Evolutionary conservation across 2,329 filamentous ascomycete genomes (phyloP), one percentile per base, ranked within the genome.

Genomic region (Penicillium sp.): DNA sequence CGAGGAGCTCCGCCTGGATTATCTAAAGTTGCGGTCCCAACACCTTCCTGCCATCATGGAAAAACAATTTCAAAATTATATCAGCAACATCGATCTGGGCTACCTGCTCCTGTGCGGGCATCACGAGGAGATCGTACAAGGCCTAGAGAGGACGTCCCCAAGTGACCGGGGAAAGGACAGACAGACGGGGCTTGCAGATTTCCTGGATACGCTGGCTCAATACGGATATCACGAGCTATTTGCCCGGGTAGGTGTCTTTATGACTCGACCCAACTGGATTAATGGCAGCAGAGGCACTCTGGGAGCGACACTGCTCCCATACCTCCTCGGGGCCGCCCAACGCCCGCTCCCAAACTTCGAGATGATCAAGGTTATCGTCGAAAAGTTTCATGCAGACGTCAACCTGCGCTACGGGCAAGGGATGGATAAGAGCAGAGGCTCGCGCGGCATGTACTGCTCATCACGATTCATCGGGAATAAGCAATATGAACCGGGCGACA

Each of bases 141-240:
- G 58, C 9, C 46, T 67, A 19, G 64, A 64, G 26, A 47, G 41
- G 11, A 63, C 35, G 2, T 26, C 35, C 35, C 35, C 5, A 41
- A 9, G 11, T 13, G 35, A 46, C 19, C 31, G 31, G 8, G 47
- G 21, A n/a, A 6, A 3, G 4, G 7, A 26, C 6, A 29, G 55
- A 4, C 49, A 58, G 45, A 31, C 56, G 5, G 11, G 26, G 8
- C 45, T 63, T 35, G 35, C 61, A 11, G 61, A 56, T 17, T 35
- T 68, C 26, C 47, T 69, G 38, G 26, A 59, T 1, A 41, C 50
- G 15, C 59, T 69, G 7, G 65, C 65, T 2, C 48, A 61, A 56
- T 69, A 67, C 65, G 68, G 68, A 19, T 70, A 62, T 26, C 21
- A 54, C 0, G 62, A 67, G 11, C 60, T 68, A 4, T 67, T 67